Conservation (phyloP, 495 filamentous ascomycete genomes). For the Diplogelasinospora grovesii region DNA sequence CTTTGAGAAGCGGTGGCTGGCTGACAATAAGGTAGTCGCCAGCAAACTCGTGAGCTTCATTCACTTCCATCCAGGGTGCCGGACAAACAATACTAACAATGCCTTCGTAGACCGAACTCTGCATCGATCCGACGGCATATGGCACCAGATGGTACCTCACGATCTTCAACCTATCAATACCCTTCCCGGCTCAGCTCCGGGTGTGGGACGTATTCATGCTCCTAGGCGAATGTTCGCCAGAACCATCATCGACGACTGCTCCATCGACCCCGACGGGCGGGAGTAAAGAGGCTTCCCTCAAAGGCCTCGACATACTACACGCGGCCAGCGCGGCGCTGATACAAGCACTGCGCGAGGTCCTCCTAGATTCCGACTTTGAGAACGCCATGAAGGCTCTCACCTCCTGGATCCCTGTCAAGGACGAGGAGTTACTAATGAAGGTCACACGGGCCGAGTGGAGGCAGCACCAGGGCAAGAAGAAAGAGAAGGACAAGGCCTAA, state of each 20-base stretch:
- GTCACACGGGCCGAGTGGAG: conserved; percentile 92
- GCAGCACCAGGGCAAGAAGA: conserved; percentile 42
- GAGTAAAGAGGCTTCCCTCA: conserved; percentile 9
- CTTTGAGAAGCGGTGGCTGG: conserved; percentile 83
- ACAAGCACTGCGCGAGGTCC: conserved; percentile 82
- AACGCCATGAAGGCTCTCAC: conserved; percentile 97
- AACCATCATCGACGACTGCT: neutral
- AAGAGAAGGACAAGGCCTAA: conserved; percentile 5
- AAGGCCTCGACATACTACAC: conserved; percentile 81
- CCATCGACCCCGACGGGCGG: conserved; percentile 15
- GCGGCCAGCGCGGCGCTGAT: conserved; percentile 87
- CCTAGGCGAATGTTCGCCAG: conserved; percentile 60
- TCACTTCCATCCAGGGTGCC: neutral
- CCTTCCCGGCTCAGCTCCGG: conserved; percentile 92
- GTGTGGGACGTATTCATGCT: conserved; percentile 99
- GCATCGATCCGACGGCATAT: conserved; percentile 83
- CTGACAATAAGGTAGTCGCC: conserved; percentile 59
- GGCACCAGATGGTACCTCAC: conserved; percentile 97
- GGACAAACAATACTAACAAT: conserved; percentile 5
- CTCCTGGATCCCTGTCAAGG: conserved; percentile 90
- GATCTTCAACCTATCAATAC: conserved; percentile 94
- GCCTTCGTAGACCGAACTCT: conserved; percentile 59
- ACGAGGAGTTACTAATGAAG: conserved; percentile 90
- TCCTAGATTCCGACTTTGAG: conserved; percentile 93
- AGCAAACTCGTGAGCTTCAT: conserved; percentile 64